Conservation (phyloP, 129 eudicot species). For the Silybum marianum region DNA sequence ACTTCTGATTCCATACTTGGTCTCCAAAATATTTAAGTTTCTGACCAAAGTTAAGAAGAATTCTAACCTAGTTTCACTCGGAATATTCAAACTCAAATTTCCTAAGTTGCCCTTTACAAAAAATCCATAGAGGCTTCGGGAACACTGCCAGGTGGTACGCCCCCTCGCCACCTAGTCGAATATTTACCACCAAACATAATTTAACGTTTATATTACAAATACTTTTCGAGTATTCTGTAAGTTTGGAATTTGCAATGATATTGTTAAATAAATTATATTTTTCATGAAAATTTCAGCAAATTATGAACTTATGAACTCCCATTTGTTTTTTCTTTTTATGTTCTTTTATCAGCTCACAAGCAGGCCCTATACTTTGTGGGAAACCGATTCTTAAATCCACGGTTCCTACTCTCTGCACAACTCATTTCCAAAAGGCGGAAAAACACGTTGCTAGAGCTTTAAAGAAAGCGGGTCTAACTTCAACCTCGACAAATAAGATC, state of each 20-base stretch:
- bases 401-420: slow-evolving; percentile 66
- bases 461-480: slow-evolving; percentile 69
- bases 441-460: slow-evolving; percentile 68
- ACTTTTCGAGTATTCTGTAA: neutral
- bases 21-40: no score
- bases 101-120: no score
- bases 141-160: no score
- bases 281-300: neutral
- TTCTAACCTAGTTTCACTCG: no score
- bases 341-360: slow-evolving; percentile 52
- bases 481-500: slow-evolving; percentile 54
- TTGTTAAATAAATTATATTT: neutral
- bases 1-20: no score
- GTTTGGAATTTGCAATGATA: neutral
- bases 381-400: slow-evolving; percentile 72
- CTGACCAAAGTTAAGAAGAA: no score
- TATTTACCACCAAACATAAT: neutral
- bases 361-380: slow-evolving; percentile 77
- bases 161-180: neutral
- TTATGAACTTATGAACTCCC: neutral
- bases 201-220: neutral
- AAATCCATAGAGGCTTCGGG: no score
- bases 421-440: slow-evolving; percentile 69
- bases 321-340: neutral
- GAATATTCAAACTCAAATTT: no score